Evolutionary conservation across 345 rosid genomes (phyloP).

Genomic region (Populus deltoides): DNA sequence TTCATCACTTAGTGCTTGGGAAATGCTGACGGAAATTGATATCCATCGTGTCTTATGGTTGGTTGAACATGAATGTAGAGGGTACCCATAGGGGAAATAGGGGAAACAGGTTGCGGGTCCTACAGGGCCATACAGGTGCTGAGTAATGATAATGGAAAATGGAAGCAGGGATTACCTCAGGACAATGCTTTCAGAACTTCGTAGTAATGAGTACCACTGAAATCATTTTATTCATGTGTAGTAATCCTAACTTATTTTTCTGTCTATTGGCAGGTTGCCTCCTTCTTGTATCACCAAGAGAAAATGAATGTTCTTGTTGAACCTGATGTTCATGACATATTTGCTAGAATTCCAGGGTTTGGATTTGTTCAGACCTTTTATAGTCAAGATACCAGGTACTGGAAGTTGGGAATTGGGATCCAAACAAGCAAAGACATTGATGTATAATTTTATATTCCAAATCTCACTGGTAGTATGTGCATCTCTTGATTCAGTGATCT

Average conservation of each 20-base stretch:
- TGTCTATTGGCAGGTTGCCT: constrained; percentile 58
- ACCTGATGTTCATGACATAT: constrained; percentile 94
- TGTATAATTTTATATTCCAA: constrained; percentile 3
- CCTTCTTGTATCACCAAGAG: constrained; percentile 88
- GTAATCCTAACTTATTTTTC: constrained; percentile 9
- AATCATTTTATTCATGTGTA: neutral
- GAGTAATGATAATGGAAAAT: neutral
- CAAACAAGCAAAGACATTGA: neutral
- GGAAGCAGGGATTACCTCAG: neutral
- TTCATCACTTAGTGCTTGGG: neutral
- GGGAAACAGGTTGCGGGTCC: neutral
- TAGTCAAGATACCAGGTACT: constrained; percentile 92
- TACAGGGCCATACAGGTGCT: neutral
- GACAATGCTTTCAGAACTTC: neutral
- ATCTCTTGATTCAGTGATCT: constrained; percentile 62
- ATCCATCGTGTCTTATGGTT: neutral
- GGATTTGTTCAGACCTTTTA: constrained; percentile 97
- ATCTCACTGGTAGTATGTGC: constrained; percentile 12
- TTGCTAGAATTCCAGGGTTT: constrained; percentile 97
- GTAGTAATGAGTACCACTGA: neutral
- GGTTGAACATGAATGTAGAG: neutral
- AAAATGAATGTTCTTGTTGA: constrained; percentile 94
- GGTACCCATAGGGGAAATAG: neutral
- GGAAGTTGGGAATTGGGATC: constrained; percentile 3
- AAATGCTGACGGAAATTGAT: neutral